phyloP scores from a whole-genome alignment of 139 green algal species.

The Haematococcus lacustris region DNA sequence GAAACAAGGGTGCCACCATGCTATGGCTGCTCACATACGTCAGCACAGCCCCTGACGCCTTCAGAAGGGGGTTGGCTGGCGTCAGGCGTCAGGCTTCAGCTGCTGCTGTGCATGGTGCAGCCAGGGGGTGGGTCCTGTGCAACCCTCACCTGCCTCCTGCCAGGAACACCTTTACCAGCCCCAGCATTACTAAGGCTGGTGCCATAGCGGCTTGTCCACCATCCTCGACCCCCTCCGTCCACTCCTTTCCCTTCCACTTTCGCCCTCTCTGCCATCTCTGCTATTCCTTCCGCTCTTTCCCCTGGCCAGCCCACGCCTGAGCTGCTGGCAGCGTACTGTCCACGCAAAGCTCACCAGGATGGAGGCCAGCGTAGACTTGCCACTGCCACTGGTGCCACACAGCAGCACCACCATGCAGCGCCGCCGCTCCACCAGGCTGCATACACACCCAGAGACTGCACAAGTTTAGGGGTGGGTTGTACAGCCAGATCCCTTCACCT shows the following conservation, averaged over 20 bases:
- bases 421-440: slow-evolving; percentile 52
- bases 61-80: too few species aligned
- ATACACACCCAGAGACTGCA: neutral
- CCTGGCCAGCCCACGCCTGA: neutral
- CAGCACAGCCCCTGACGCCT: too few species aligned
- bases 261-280: too few species aligned
- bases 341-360: slow-evolving; percentile 56
- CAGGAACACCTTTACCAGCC: neutral
- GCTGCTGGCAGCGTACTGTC: neutral
- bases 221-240: too few species aligned
- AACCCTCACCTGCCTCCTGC: too few species aligned
- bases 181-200: neutral
- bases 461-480: neutral
- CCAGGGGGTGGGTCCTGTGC: too few species aligned
- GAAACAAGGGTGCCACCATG: too few species aligned
- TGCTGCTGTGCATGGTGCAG: too few species aligned
- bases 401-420: slow-evolving; percentile 68
- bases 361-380: slow-evolving; percentile 90
- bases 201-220: neutral
- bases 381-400: slow-evolving; percentile 81
- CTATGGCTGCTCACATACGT: too few species aligned
- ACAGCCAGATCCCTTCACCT: neutral
- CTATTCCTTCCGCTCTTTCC: too few species aligned
- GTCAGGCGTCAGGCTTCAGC: too few species aligned
- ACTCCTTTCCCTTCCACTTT: neutral